These are phyloP conservation scores for Gaeumannomyces tritici DNA, from an alignment of 2,329 filamentous ascomycete species.

Conservation along the genomic window DNA sequence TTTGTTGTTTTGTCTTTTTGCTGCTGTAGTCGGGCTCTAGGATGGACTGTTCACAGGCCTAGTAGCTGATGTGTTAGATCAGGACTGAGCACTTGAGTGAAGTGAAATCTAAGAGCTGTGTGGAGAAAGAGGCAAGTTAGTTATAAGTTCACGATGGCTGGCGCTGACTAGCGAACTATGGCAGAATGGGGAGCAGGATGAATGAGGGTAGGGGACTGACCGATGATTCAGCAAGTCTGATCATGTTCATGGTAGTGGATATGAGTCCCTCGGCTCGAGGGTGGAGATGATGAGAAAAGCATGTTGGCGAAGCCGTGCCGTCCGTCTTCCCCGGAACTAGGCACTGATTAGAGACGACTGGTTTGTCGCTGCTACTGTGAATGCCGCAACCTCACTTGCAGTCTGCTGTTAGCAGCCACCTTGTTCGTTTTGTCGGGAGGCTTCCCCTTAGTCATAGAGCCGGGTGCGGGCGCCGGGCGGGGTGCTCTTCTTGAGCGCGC, in stretches of 20 bases:
- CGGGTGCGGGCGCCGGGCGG: not conserved
- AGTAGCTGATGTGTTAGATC: not conserved
- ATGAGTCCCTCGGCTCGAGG: too few relatives aligned
- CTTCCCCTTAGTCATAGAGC: conserved; percentile 1
- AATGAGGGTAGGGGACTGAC: not conserved
- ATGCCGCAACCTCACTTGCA: not conserved
- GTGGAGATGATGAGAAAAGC: not conserved
- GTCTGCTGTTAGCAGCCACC: too few relatives aligned
- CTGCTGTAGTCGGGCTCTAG: not conserved
- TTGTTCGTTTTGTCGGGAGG: too few relatives aligned
- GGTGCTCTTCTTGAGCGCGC: conserved; percentile 1
- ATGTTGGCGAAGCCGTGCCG: not conserved
- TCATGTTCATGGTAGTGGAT: not conserved
- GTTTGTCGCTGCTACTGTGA: too few relatives aligned
- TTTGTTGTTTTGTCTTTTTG: not conserved
- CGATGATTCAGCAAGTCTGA: not conserved
- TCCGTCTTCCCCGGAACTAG: too few relatives aligned
- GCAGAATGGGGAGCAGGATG: too few relatives aligned
- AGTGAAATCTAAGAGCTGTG: not conserved
- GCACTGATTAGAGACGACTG: too few relatives aligned
- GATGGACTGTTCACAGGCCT: not conserved
- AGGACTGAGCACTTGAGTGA: conserved; percentile 15
- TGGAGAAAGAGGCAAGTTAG: not conserved
- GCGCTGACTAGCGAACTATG: too few relatives aligned
- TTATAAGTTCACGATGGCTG: too few relatives aligned